Evolutionary conservation across 2,329 filamentous ascomycete genomes (phyloP).

Genomic region (Didymella lethalis): DNA sequence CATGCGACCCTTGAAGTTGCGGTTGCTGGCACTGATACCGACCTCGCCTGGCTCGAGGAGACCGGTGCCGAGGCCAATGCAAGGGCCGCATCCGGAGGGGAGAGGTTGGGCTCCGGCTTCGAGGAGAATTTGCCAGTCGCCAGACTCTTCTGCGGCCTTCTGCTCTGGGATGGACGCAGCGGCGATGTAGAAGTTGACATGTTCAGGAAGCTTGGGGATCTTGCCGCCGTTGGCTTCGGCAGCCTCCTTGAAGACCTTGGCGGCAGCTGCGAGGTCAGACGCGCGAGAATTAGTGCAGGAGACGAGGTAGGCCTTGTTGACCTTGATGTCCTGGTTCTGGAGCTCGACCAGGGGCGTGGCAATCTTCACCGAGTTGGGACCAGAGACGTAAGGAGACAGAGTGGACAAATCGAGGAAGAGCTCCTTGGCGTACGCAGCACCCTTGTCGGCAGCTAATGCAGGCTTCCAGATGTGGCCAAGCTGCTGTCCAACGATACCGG

Average conservation of each 20-base stretch:
- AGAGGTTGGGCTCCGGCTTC: slow-evolving; percentile 79
- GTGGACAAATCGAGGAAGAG: slow-evolving; percentile 84
- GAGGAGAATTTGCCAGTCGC: slow-evolving; percentile 84
- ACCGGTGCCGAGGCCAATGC: slow-evolving; percentile 84
- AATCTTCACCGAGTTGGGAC: slow-evolving; percentile 91
- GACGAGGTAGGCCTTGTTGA: slow-evolving; percentile 87
- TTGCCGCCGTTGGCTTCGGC: slow-evolving; percentile 66
- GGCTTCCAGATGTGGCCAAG: slow-evolving; percentile 58
- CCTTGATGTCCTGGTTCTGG: slow-evolving; percentile 73
- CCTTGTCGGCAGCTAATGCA: slow-evolving; percentile 73
- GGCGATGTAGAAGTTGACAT: slow-evolving; percentile 88
- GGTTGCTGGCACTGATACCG: slow-evolving; percentile 82
- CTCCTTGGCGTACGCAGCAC: slow-evolving; percentile 82
- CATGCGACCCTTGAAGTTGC: slow-evolving; percentile 94
- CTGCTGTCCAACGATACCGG: slow-evolving; percentile 48
- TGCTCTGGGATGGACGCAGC: slow-evolving; percentile 85
- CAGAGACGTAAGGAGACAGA: slow-evolving; percentile 82
- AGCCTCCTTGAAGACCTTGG: slow-evolving; percentile 83
- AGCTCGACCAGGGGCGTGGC: slow-evolving; percentile 79
- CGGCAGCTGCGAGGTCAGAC: slow-evolving; percentile 82
- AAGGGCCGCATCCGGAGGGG: slow-evolving; percentile 79
- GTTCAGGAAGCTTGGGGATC: slow-evolving; percentile 73
- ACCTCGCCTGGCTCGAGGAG: slow-evolving; percentile 85
- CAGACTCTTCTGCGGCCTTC: slow-evolving; percentile 75
- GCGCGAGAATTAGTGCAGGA: slow-evolving; percentile 88